Evolutionary conservation across 306 rosid species (phyloP).

Genomic region (Oxytropis ochrocephala): DNA sequence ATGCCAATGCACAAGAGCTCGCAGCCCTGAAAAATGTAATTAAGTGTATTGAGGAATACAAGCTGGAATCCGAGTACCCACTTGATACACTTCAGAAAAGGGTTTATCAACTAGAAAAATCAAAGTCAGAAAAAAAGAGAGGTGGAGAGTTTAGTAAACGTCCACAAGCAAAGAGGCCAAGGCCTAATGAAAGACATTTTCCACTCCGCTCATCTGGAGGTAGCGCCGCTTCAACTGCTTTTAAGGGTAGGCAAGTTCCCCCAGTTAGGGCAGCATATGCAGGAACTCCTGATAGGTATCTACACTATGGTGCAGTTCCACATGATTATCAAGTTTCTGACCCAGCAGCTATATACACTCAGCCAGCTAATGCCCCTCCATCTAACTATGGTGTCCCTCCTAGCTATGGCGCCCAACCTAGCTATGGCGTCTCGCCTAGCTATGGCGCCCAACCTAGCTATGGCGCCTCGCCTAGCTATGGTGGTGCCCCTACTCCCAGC

Average conservation of each 20-base stretch:
- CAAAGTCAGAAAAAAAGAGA: conserved; percentile 57
- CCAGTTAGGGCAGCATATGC: conserved; percentile 45
- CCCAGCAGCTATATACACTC: conserved; percentile 45
- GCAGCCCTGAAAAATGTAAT: conserved; percentile 56
- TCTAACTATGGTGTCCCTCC: conserved; percentile 28
- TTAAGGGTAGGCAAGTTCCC: conserved; percentile 38
- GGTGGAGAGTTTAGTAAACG: conserved; percentile 43
- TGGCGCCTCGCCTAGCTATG: too few species aligned
- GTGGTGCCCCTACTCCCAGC: too few species aligned
- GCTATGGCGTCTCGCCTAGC: too few species aligned
- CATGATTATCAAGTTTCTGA: conserved; percentile 52
- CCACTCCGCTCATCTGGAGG: conserved; percentile 40
- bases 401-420: too few species aligned
- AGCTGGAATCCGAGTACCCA: conserved; percentile 66
- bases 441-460: too few species aligned
- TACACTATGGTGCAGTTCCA: conserved; percentile 23
- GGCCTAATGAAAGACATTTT: conserved; percentile 36
- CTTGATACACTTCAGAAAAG: conserved; percentile 74
- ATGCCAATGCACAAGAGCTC: conserved; percentile 37
- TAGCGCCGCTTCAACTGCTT: conserved; percentile 18
- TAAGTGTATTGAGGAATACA: conserved; percentile 47
- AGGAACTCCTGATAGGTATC: conserved; percentile 42
- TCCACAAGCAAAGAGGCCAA: conserved; percentile 54
- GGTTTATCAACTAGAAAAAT: conserved; percentile 59
- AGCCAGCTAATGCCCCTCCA: conserved; percentile 35